These are phyloP conservation scores for Neckera pumila DNA, from an alignment of 225 moss, liverwort and hornwort genomes.

Conservation along the genomic window DNA sequence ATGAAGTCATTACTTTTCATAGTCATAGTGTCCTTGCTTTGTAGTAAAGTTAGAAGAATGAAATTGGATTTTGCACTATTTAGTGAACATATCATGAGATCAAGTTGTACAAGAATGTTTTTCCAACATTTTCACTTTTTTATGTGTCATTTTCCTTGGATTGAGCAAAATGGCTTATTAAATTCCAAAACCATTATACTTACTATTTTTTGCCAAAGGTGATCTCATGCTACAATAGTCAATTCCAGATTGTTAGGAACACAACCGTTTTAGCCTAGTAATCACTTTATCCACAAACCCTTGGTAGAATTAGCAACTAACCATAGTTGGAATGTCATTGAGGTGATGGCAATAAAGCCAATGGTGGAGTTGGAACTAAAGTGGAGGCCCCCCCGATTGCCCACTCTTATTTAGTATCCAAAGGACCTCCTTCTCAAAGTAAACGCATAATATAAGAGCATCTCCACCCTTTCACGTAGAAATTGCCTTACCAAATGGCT, in stretches of 20 bases:
- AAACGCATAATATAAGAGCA: not conserved
- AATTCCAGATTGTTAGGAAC: too few relatives aligned
- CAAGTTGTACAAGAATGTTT: too few relatives aligned
- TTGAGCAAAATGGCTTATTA: fast-evolving
- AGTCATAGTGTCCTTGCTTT: too few relatives aligned
- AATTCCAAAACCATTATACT: not conserved
- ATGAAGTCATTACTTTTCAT: too few relatives aligned
- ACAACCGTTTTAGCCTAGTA: not conserved
- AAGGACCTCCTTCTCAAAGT: not conserved
- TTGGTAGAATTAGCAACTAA: not conserved
- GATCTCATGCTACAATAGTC: not conserved
- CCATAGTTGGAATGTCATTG: fast-evolving
- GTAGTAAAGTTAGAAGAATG: too few relatives aligned
- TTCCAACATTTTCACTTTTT: too few relatives aligned
- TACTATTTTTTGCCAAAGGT: not conserved
- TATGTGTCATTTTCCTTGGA: not conserved
- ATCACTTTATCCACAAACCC: fast-evolving
- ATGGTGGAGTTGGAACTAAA: not conserved
- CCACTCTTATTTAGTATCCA: too few relatives aligned
- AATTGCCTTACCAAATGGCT: not conserved
- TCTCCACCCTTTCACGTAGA: not conserved
- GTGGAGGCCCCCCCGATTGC: not conserved
- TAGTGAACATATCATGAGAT: too few relatives aligned
- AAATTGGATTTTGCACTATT: too few relatives aligned
- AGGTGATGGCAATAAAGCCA: fast-evolving